Conservation (phyloP, 1,284 basidiomycete genomes). For the Cutaneotrichosporon dermatis region DNA sequence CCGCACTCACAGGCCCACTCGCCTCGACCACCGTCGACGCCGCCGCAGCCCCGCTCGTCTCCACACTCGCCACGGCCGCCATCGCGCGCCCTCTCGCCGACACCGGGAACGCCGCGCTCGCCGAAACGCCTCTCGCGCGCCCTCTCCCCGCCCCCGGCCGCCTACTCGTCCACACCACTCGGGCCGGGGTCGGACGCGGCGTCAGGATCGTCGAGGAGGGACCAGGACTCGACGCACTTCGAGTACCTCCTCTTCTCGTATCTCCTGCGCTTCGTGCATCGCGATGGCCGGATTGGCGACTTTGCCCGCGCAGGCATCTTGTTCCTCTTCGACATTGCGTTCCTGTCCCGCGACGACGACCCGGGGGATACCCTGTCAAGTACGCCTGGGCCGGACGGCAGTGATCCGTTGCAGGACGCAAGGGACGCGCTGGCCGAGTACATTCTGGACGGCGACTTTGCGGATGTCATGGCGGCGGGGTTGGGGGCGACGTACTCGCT, state of each 20-base stretch:
- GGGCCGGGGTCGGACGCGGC: constrained; percentile 27
- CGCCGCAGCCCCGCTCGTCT: too few species aligned
- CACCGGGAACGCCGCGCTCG: too few species aligned
- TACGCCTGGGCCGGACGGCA: constrained; percentile 27
- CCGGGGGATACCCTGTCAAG: constrained; percentile 27
- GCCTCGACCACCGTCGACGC: too few species aligned
- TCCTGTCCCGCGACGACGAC: constrained; percentile 53
- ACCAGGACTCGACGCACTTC: constrained; percentile 54
- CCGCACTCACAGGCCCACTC: neutral
- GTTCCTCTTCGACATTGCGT: constrained; percentile 90
- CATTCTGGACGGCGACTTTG: constrained; percentile 91
- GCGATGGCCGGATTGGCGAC: constrained; percentile 90
- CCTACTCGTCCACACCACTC: neutral
- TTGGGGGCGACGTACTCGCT: constrained; percentile 84
- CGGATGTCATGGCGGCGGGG: constrained; percentile 90
- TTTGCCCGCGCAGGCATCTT: constrained; percentile 86
- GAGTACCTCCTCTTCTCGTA: constrained; percentile 94
- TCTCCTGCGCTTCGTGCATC: constrained; percentile 88
- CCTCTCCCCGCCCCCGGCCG: constrained; percentile 1
- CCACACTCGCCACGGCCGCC: constrained; percentile 7
- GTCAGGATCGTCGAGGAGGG: constrained; percentile 53
- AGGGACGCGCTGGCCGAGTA: constrained; percentile 81
- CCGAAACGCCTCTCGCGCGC: neutral
- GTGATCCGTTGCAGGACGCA: constrained; percentile 72
- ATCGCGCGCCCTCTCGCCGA: constrained; percentile 27